These are phyloP conservation scores for Chenopodium berlandieri DNA, from an alignment of 148 eudicot genomes.

Conservation along the genomic window DNA sequence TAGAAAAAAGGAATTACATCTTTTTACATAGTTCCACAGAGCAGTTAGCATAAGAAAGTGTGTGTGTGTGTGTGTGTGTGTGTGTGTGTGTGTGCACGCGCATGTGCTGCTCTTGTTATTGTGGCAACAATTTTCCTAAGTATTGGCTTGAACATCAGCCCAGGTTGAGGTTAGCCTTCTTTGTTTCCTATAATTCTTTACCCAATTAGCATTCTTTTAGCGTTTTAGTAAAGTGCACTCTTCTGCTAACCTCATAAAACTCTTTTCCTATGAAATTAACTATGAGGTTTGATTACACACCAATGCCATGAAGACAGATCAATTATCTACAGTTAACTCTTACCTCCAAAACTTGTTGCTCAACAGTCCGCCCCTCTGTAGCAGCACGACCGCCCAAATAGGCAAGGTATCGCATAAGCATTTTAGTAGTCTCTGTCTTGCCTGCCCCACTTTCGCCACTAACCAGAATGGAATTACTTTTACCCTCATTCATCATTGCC, in stretches of 20 bases:
- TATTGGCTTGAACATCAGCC: too few species aligned
- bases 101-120: too few species aligned
- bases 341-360: conserved; percentile 95
- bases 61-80: too few species aligned
- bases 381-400: conserved; percentile 85
- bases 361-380: conserved; percentile 90
- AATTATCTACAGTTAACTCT: conserved; percentile 13
- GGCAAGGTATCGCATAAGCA: conserved; percentile 96
- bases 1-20: too few species aligned
- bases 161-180: too few species aligned
- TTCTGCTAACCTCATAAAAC: background rate
- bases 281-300: background rate
- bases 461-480: conserved; percentile 84
- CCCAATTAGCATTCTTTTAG: too few species aligned
- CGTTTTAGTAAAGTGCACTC: too few species aligned
- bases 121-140: too few species aligned
- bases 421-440: conserved; percentile 92
- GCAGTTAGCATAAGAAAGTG: too few species aligned
- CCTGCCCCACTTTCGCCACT: conserved; percentile 99
- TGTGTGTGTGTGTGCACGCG: too few species aligned
- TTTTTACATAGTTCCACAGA: too few species aligned
- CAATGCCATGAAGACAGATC: conserved; percentile 10
- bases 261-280: background rate
- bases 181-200: too few species aligned
- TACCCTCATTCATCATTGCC: conserved; percentile 88